Evolutionary conservation across 78 protist species (phyloP), one percentile per base, ranked within the genome.

Genomic region (Corallochytrium limacisporum): DNA sequence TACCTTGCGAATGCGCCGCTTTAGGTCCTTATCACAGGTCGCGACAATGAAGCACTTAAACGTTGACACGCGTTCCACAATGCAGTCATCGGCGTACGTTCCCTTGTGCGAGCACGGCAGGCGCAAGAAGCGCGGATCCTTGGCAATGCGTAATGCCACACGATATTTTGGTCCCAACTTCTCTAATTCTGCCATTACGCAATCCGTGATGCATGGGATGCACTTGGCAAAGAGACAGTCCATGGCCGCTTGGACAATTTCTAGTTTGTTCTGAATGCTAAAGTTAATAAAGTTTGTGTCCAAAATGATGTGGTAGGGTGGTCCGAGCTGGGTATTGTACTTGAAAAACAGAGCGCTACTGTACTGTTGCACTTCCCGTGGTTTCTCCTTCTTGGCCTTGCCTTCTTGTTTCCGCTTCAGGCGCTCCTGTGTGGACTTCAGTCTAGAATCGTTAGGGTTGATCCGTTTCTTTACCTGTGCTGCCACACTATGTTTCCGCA

Each of bases 261-360:
- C 99, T 15, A 97, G 65, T 60, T 92, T 90, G 82, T 89, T 84
- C 57, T 87, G 82, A 44, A 94, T 85, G 48, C 83, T 61, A 24
- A 86, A 90, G 75, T 94, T 91, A 79, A 97, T 89, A 74, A 97
- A 95, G 86, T 95, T 95, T 28, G 99, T 97, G 54, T 97, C 99
- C 16, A 94, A 31, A 44, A 95, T 74, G 13, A 97, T 65, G 74
- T 82, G 88, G 76, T 90, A 97, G 9, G 99, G 99, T 20, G 99
- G 99, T 10, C 91, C 98, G 2, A 97, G 87, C 35, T 83, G 51
- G 22, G 49, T 39, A 88, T 95, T 95, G 85, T 87, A 84, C 29
- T 71, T 33, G 65, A 95, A 88, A 77, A 91, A 95, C 75, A 97
- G 77, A 16, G 79, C 69, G 5, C 90, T 71, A 43, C 86, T 18